Base-by-base conservation (phyloP, 2,329 filamentous ascomycete species). In the Pseudogymnoascus sp. region DNA sequence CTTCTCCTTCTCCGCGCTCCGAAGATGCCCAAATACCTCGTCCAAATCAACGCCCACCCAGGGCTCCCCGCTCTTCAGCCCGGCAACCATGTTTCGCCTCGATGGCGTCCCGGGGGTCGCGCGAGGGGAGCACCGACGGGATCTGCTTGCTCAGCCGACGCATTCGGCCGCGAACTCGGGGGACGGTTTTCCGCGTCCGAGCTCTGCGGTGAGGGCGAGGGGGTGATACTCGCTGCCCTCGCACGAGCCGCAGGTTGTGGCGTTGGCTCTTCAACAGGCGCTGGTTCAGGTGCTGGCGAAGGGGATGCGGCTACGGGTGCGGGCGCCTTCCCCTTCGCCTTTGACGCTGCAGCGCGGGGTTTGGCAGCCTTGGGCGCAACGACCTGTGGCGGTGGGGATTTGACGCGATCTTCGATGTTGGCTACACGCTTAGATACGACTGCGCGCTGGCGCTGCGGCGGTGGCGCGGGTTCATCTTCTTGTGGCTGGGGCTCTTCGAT, bases 41-140 rank as follows among this genome's bases (percentile, higher is more conserved):
- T 97, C 93, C 3, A 96, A 79, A 68, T 96, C 90, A 2, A 89
- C 81, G 0, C 89, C 80, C 4, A 81, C 82, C 93, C 93, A 97
- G 0, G 86, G 78, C 16, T 77, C 77, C 6, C 78, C 76, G 2
- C 79, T 82, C 68, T 81, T 84, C 58, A 87, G 78, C 18, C 87
- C 79, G 1, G 81, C 79, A 41, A 86, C 78, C 64, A 79, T 72
- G 68, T 86, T 85, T 37, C 69, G 74, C 70, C 86, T 89, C 0
- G 84, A 86, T 1, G 88, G 87, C 0, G 83, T 80, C 1, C 82
- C 84, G 5, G 78, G 74, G 1, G 79, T 76, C 0, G 78, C 75
- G 76, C 77, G 5, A 86, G 75, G 0, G 78, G 77, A 23, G 81
- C 73, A 5, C 80, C 78, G 71, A 80, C 81, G 59, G 75, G 68